These are phyloP conservation scores for Ustilago sp. DNA, from an alignment of 1,284 basidiomycete genomes.

Conservation along the genomic window DNA sequence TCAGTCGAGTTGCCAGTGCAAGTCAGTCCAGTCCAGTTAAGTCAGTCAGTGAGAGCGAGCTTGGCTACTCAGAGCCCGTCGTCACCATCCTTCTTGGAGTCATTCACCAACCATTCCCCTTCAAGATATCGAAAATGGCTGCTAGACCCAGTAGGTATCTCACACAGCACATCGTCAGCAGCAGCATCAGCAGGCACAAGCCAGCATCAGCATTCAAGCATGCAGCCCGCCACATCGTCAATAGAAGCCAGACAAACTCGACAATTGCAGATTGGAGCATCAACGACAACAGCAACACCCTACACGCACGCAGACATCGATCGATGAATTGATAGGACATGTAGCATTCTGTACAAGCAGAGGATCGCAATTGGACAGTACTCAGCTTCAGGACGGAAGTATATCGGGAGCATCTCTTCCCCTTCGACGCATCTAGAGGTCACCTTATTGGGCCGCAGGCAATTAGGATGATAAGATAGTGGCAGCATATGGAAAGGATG, in stretches of 20 bases:
- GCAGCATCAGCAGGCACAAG: slow-evolving; percentile 14
- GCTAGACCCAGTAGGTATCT: slow-evolving; percentile 61
- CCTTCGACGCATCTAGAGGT: neutral
- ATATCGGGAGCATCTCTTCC: neutral
- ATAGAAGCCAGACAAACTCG: neutral
- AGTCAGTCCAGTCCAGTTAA: neutral
- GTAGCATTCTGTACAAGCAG: neutral
- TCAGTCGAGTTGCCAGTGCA: neutral
- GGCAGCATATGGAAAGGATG: neutral
- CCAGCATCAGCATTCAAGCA: slow-evolving; percentile 5
- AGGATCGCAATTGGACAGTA: neutral
- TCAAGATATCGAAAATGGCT: slow-evolving; percentile 63
- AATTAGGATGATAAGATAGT: neutral
- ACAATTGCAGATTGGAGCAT: neutral
- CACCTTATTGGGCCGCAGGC: neutral
- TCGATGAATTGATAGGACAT: neutral
- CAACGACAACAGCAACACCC: neutral
- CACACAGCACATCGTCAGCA: slow-evolving; percentile 19
- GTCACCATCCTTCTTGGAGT: slow-evolving; percentile 50
- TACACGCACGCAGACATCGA: neutral
- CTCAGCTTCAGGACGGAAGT: neutral
- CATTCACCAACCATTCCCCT: slow-evolving; percentile 54
- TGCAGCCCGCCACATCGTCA: neutral
- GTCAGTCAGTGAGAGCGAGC: slow-evolving; percentile 1
- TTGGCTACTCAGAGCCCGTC: slow-evolving; percentile 46